Conservation (phyloP, 441 rosid genomes). For the Erysimum pusillum region DNA sequence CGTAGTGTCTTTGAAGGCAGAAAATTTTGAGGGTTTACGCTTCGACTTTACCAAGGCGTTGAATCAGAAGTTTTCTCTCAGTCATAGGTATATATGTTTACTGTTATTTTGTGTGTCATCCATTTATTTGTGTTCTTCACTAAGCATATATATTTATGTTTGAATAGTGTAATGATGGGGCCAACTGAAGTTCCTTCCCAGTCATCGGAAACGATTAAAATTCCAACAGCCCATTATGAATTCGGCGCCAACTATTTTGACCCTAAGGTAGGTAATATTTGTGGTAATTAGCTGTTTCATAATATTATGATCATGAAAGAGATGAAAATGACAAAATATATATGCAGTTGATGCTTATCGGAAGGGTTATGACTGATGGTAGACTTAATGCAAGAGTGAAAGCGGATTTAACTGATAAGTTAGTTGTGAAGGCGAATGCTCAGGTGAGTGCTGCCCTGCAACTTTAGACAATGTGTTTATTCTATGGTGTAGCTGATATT, state of each 20-base stretch:
- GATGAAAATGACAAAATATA: conserved; percentile 11
- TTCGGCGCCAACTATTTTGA: conserved; percentile 91
- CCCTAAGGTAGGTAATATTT: conserved; percentile 72
- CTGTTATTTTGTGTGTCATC: not conserved
- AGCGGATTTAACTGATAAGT: conserved; percentile 81
- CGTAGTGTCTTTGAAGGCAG: conserved; percentile 96
- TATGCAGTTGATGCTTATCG: conserved; percentile 83
- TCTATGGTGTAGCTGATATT: not conserved
- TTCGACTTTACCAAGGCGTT: conserved; percentile 93
- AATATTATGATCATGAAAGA: conserved; percentile 14
- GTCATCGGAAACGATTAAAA: conserved; percentile 80
- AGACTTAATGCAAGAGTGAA: conserved; percentile 89
- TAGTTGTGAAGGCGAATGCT: conserved; percentile 81
- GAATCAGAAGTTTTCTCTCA: conserved; percentile 84
- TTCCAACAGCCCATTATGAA: conserved; percentile 90
- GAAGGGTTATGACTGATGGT: conserved; percentile 92
- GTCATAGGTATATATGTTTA: conserved; percentile 69
- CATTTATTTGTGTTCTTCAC: conserved; percentile 11
- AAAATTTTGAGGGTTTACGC: conserved; percentile 91
- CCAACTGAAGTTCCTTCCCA: conserved; percentile 91
- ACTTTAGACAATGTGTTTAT: not conserved
- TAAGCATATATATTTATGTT: conserved; percentile 21
- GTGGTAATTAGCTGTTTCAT: not conserved
- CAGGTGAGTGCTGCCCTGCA: conserved; percentile 54
- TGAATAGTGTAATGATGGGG: conserved; percentile 85